Percentiles rank a stretch among this genome's conserved stretches.
These are phyloP conservation scores for Trichomonas tenax DNA, from an alignment of 208 protist species.

Conservation along the genomic window DNA sequence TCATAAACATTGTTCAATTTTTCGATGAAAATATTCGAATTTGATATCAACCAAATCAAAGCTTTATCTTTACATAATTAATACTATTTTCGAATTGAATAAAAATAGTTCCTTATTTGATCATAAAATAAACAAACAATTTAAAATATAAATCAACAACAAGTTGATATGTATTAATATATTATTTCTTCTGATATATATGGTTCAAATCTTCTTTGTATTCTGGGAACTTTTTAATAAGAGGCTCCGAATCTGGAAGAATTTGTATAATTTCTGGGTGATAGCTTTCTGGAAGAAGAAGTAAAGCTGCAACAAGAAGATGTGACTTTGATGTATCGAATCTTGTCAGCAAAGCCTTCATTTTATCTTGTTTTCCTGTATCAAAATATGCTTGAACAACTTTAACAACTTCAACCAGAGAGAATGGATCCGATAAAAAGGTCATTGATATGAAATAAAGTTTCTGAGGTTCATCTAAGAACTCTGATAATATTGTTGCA, in stretches of 20 bases:
- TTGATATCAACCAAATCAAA: no score
- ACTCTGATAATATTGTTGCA: background rate
- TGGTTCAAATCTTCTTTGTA: background rate
- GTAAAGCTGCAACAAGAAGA: background rate
- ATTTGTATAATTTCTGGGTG: background rate
- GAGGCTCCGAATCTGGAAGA: background rate
- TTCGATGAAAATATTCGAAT: no score
- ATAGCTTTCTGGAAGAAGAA: background rate
- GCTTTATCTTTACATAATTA: no score
- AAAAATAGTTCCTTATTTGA: no score
- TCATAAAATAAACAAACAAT: no score
- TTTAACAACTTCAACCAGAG: background rate
- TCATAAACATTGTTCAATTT: no score
- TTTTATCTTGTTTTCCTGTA: background rate
- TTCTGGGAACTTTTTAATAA: background rate
- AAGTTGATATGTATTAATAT: background rate
- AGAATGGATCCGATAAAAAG: background rate
- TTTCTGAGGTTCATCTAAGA: background rate
- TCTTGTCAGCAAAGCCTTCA: background rate
- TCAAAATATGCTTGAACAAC: background rate
- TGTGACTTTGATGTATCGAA: background rate
- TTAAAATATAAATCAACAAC: no score
- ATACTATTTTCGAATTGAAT: no score
- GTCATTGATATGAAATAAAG: background rate
- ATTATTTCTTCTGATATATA: background rate